Evolutionary conservation across 2,329 filamentous ascomycete species (phyloP), one percentile per base, ranked within the genome.

Genomic region (Nemania sp.): DNA sequence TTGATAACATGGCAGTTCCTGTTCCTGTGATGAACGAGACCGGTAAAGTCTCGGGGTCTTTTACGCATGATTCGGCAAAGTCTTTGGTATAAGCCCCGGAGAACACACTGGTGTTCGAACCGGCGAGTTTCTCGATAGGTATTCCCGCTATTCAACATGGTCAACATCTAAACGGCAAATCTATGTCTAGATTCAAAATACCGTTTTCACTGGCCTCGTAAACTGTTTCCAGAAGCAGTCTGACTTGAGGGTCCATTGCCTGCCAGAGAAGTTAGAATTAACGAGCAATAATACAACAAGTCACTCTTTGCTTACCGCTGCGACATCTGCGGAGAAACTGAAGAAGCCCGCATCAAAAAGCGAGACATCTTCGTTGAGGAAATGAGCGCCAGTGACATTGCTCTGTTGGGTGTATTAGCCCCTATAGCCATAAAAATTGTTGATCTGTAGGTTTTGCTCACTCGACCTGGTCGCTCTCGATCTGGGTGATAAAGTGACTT

Each of bases 81-180:
- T 44, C 39, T 11, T 19, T 37, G 2, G 22, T 8, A 14, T 26
- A 50, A 6, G 14, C 7, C 9, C 55, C 55, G 1, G 48, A 17
- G 17, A 26, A 58, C 2, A 59, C 56, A 3, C 41, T 48, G 2
- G 56, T 59, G 8, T 59, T 40, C 2, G 52, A 41, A 2, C 56
- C 56, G 1, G 42, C 42, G 3, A 56, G 41, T 19, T 24, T 48
- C 17, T 59, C 49, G 2, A 46, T 19, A 2, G 50, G 43, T 23
- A 53, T 52, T 4, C 48, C 49, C 5, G 28, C 28, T 31, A 11
- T n/a, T n/a, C n/a, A n/a, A 31, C n/a, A 31, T 31, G 11, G 28
- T 31, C 28, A 31, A 14, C 8, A 31, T 31, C 9, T 31, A 12
- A 11, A 31, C 26, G 6, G 12, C 6, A 28, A 28, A 28, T 6